Base-by-base conservation (phyloP, 768 basidiomycete species). In the Cystobasidium onofrii region DNA sequence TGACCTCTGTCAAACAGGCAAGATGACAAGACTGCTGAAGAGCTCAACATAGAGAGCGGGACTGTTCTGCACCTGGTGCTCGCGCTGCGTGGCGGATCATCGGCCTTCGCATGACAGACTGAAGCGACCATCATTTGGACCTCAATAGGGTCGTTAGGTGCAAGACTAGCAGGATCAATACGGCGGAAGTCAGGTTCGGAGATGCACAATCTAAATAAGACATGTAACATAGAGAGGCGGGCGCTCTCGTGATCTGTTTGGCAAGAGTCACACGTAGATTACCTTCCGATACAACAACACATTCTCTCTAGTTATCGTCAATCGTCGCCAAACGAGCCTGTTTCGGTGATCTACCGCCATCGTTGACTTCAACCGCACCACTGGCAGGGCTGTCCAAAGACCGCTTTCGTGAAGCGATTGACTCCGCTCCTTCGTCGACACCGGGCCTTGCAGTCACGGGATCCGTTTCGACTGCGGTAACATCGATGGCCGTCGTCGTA, bases 31-130 rank as follows among this genome's bases (percentile, higher is more conserved):
- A 87, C 87, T 10, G 90, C 90, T 4, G 86, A 85, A 76, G 91
- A 93, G 13, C 88, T 88, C 81, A 90, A 90, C 80, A 89, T 98
- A 80, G 80, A 83, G 27, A 88, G 91, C 1, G 94, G 95, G 70
- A 86, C 90, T 29, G 90, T 91, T 31, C 87, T 98, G 77, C 95
- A 98, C 84, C 84, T 98, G 63, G 95, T 98, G 71, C 88, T 98
- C 60, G 92, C 95, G 7, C 87, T 98, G 52, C 91, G 95, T 82
- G 95, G 95, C 54, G 95, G 95, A 20, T 57, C 70, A 27, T 34
- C 15, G 4, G 46, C 46, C n/a, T 55, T 20, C 20, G 46, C 46
- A 20, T 50, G 18, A 50, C 46, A 50, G 4, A 20, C 46, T 15
- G 39, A 15, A 39, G 39, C n/a, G n/a, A n/a, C n/a, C n/a, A n/a